Conservation (phyloP, 1,284 basidiomycete species). For the Pulveroboletus sp. region DNA sequence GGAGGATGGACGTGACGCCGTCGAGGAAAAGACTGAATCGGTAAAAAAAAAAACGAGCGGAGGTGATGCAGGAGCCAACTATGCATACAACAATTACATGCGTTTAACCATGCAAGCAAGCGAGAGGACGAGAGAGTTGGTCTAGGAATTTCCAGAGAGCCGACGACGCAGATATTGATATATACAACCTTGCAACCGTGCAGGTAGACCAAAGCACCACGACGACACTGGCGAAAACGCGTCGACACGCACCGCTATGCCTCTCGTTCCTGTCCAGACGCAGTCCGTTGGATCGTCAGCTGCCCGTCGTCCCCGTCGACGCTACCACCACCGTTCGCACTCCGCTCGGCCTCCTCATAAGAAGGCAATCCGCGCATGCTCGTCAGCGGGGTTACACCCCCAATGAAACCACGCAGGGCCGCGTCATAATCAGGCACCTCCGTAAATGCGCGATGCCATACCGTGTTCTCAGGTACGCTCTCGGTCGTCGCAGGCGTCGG, state of each 20-base stretch:
- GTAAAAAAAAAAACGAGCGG: no score
- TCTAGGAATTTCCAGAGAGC: not conserved
- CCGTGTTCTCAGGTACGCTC: conserved; percentile 27
- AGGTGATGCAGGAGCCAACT: no score
- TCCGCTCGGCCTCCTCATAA: conserved; percentile 63
- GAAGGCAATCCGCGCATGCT: conserved; percentile 74
- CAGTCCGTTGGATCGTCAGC: conserved; percentile 15
- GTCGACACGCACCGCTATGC: not conserved
- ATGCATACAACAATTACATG: no score
- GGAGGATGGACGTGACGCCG: no score
- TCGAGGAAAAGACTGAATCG: no score
- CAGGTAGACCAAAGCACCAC: not conserved
- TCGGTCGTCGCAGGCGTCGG: conserved; percentile 1
- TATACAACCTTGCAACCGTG: not conserved
- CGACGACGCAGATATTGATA: not conserved
- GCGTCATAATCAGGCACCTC: conserved; percentile 85
- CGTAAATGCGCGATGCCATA: conserved; percentile 62
- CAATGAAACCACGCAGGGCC: conserved; percentile 80
- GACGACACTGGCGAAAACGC: not conserved
- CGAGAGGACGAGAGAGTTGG: no score
- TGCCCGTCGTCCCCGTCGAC: not conserved
- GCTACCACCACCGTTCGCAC: not conserved
- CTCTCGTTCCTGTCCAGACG: not conserved
- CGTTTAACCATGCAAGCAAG: no score
- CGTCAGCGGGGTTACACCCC: conserved; percentile 82